These are phyloP conservation scores for Aquilaria malaccensis DNA, from an alignment of 345 rosid species.

Conservation along the genomic window DNA sequence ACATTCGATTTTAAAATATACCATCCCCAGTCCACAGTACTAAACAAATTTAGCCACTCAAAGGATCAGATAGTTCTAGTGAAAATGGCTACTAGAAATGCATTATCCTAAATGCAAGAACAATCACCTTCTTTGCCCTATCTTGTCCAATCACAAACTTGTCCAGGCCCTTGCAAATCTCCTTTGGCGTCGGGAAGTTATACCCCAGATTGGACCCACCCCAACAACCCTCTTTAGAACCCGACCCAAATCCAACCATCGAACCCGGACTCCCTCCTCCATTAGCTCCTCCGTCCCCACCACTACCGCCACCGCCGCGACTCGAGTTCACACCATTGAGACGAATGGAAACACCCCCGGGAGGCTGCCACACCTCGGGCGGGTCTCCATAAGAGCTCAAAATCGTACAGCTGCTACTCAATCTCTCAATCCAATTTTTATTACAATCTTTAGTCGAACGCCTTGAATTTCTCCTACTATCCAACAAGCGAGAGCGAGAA, in stretches of 20 bases:
- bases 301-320: slow-evolving; percentile 28
- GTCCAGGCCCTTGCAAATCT: slow-evolving; percentile 85
- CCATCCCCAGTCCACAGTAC: background rate
- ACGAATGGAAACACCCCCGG: slow-evolving; percentile 65
- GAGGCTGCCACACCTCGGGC: slow-evolving; percentile 99
- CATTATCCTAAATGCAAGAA: background rate
- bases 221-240: slow-evolving; percentile 69
- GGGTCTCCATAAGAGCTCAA: slow-evolving; percentile 73
- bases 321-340: slow-evolving; percentile 35
- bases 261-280: slow-evolving; percentile 27
- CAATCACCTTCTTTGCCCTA: slow-evolving; percentile 83
- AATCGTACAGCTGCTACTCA: slow-evolving; percentile 18
- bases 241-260: slow-evolving; percentile 35
- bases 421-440: slow-evolving; percentile 21
- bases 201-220: slow-evolving; percentile 92
- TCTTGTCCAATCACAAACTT: slow-evolving; percentile 98
- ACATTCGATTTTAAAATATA: too few species aligned
- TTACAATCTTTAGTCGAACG: slow-evolving; percentile 17
- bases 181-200: slow-evolving; percentile 91
- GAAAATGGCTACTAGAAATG: slow-evolving; percentile 1
- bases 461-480: slow-evolving; percentile 22
- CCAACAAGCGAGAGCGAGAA: slow-evolving; percentile 25
- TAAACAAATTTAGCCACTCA: too few species aligned
- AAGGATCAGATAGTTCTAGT: background rate
- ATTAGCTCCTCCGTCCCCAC: slow-evolving; percentile 19